These are phyloP conservation scores for Russula vinacea DNA, from an alignment of 768 basidiomycete genomes.

Conservation along the genomic window DNA sequence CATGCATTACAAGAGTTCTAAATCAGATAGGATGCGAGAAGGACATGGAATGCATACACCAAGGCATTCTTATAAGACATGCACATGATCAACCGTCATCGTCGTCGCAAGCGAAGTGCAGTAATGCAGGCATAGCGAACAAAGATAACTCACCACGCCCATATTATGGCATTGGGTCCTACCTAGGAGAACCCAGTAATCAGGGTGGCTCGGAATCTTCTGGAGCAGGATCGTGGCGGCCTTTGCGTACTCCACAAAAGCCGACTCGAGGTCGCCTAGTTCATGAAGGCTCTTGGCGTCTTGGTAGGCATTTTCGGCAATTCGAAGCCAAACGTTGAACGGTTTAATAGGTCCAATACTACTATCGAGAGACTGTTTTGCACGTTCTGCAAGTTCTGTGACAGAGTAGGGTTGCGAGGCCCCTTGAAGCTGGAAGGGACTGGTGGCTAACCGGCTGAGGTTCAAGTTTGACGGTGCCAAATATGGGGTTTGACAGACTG, in stretches of 20 bases:
- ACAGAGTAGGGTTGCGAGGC: conserved; percentile 48
- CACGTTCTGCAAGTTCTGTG: conserved; percentile 59
- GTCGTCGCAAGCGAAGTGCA: too few species aligned
- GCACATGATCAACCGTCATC: conserved; percentile 1
- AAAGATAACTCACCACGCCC: conserved; percentile 53
- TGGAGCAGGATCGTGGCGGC: conserved; percentile 78
- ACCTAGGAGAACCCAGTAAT: conserved; percentile 56
- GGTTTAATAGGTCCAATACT: conserved; percentile 50
- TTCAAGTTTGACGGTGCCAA: conserved; percentile 13
- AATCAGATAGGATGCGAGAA: not conserved
- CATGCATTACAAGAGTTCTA: not conserved
- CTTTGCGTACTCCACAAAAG: conserved; percentile 66
- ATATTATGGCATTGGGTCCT: conserved; percentile 62
- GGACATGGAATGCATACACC: too few species aligned
- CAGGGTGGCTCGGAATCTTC: conserved; percentile 65
- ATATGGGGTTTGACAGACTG: conserved; percentile 20
- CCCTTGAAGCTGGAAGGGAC: not conserved
- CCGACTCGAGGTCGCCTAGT: conserved; percentile 60
- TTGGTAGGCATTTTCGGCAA: conserved; percentile 59
- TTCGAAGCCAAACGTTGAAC: conserved; percentile 64
- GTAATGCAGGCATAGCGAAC: not conserved
- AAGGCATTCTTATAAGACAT: conserved; percentile 4
- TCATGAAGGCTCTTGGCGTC: conserved; percentile 35
- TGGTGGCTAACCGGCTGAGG: conserved; percentile 5
- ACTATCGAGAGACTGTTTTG: conserved; percentile 48